These are phyloP conservation scores for Cordyceps javanica DNA, from an alignment of 2,329 filamentous ascomycete species.

Conservation along the genomic window DNA sequence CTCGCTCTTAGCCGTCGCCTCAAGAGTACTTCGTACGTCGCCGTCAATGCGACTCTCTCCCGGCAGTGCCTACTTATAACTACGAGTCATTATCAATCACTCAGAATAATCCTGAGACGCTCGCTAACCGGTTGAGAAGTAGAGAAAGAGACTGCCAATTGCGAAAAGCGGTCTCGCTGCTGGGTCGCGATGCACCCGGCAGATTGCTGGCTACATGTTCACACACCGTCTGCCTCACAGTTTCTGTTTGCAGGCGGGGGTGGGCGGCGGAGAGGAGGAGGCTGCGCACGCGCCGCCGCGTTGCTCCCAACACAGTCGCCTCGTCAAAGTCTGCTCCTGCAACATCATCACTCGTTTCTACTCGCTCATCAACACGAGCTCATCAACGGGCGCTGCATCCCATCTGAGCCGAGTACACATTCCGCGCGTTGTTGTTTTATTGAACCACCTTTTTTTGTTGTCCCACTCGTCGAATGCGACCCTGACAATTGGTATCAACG, in stretches of 20 bases:
- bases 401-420: neutral
- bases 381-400: neutral
- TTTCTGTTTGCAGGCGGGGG: conserved; percentile 10
- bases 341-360: neutral
- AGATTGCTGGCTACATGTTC: neutral
- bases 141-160: neutral
- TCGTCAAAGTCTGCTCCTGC: conserved; percentile 6
- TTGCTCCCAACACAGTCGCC: neutral
- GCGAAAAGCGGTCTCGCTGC: too few species aligned
- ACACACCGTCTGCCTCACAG: neutral
- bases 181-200: conserved; percentile 4
- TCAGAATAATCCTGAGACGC: conserved; percentile 8
- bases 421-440: neutral
- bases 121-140: neutral
- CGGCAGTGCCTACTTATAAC: neutral
- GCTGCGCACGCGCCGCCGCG: conserved; percentile 4
- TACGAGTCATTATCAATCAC: conserved; percentile 2
- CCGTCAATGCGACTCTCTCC: neutral
- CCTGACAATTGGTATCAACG: neutral
- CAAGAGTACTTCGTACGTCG: too few species aligned
- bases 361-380: neutral
- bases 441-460: neutral
- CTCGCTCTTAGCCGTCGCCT: neutral
- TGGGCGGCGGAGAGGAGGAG: neutral
- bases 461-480: neutral